Evolutionary conservation across 345 rosid genomes (phyloP), one percentile per base, ranked within the genome.

Genomic region (Clausena lansium): DNA sequence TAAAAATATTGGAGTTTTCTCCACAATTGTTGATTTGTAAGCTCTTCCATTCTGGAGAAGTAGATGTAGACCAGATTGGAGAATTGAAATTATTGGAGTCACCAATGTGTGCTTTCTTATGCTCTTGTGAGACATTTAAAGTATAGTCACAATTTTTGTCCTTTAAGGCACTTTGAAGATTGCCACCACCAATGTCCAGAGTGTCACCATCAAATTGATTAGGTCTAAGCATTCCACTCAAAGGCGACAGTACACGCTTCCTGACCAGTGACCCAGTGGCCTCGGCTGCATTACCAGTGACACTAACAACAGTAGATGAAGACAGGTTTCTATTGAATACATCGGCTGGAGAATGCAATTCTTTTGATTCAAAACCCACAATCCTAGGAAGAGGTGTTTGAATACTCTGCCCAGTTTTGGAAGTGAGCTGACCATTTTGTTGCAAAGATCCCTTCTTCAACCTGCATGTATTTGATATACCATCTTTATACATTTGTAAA

Each of bases 161-260:
- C 22, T 27, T 45, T 66, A 78, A 82, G 71, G 80, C 80, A 73
- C 78, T 80, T 71, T 75, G 85, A 70, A 73, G 82, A 52, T 71
- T 75, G 74, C 78, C 57, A 32, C 76, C 50, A 68, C 87, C 82
- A 59, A 85, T 86, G 77, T 89, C 81, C 77, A 86, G 65, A 76
- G 80, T 38, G 76, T 86, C 87, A 2, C 84, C 88, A 70, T 73
- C 47, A 80, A 86, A 84, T 76, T 83, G 85, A 73, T 85, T 85
- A 30, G 83, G 70, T n/a, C 78, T 68, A 71, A 84, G 83, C 83
- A 84, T 86, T 65, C 73, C 82, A 77, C 75, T 85, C 83, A 85
- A 70, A 75, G 95, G 90, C 5, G 92, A 89, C 60, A 86, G 76
- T 58, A 91, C 45, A 55, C 90, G 84, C 80, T 91, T 91, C 83